Percentiles rank a stretch among this genome's conserved stretches.
Conservation (phyloP, 495 filamentous ascomycete genomes). For the Oleoguttula mirabilis region DNA sequence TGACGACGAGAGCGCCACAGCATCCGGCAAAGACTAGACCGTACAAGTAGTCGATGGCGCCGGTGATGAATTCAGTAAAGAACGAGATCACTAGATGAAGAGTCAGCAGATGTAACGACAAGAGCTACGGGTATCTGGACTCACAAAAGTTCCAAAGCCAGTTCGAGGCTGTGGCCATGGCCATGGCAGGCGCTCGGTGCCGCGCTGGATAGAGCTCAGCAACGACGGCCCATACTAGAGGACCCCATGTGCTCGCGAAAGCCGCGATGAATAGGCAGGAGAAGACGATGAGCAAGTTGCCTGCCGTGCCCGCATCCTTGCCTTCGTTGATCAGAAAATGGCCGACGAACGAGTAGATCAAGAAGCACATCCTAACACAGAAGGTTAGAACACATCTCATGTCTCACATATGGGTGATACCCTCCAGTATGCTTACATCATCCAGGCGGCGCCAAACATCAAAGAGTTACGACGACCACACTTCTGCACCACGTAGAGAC, state of each 20-base stretch:
- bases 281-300: conserved; percentile 62
- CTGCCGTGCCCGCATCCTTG: conserved; percentile 30
- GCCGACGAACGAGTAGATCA: conserved; percentile 29
- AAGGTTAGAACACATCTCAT: neutral
- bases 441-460: conserved; percentile 29
- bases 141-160: conserved; percentile 74
- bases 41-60: conserved; percentile 57
- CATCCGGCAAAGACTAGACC: conserved; percentile 69
- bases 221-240: conserved; percentile 53
- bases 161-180: conserved; percentile 52
- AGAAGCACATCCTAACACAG: conserved; percentile 26
- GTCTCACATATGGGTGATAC: neutral
- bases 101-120: no score
- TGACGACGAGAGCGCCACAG: conserved; percentile 47
- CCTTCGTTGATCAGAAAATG: conserved; percentile 25
- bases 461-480: conserved; percentile 27
- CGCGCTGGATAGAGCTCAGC: conserved; percentile 52
- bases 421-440: conserved; percentile 19
- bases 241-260: conserved; percentile 61
- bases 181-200: conserved; percentile 49
- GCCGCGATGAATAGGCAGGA: conserved; percentile 54
- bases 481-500: conserved; percentile 31
- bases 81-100: conserved; percentile 59
- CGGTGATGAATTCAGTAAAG: conserved; percentile 65
- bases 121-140: no score